These are phyloP conservation scores for Saprolegnia diclina DNA, from an alignment of 352 stramenopile species.

Conservation along the genomic window DNA sequence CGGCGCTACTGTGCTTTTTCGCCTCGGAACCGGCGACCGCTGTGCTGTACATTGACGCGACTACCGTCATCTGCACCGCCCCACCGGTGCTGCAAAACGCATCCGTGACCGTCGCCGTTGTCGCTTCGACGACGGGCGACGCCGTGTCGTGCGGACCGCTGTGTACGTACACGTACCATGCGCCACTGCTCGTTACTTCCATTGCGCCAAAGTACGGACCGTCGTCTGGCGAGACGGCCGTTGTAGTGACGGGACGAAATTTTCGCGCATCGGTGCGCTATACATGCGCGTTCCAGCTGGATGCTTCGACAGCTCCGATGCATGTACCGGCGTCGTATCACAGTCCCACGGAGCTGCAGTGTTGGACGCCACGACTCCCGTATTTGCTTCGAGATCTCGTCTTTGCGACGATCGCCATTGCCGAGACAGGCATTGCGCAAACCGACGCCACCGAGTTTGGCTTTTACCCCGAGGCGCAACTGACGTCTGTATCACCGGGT, in stretches of 20 bases:
- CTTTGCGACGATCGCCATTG: slow-evolving; percentile 24
- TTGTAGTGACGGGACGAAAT: not conserved
- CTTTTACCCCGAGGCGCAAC: slow-evolving; percentile 29
- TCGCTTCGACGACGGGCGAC: not conserved
- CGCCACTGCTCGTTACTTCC: slow-evolving; percentile 4
- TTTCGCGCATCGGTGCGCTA: slow-evolving; percentile 5
- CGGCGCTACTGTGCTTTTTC: slow-evolving; percentile 9
- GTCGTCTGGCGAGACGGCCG: not conserved
- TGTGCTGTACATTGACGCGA: not conserved
- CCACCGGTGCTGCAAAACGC: not conserved
- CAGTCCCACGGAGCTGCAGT: slow-evolving; percentile 29
- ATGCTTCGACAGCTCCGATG: not conserved
- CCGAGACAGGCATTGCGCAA: not conserved
- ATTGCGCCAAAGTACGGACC: slow-evolving; percentile 16
- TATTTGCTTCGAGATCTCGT: slow-evolving; percentile 23
- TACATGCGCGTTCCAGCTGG: not conserved
- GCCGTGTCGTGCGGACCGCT: not conserved
- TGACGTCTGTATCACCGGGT: slow-evolving; percentile 33
- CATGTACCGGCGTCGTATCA: not conserved
- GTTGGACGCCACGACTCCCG: slow-evolving; percentile 27
- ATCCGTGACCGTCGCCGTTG: not conserved
- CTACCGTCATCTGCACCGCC: not conserved
- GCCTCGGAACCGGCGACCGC: not conserved
- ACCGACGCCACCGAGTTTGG: slow-evolving; percentile 31
- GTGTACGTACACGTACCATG: slow-evolving; percentile 6